A percentile compares a stretch with the other conserved stretches of the same genome.
phyloP scores from a whole-genome alignment of 352 stramenopile genomes.

The Globisporangium nodosum region DNA sequence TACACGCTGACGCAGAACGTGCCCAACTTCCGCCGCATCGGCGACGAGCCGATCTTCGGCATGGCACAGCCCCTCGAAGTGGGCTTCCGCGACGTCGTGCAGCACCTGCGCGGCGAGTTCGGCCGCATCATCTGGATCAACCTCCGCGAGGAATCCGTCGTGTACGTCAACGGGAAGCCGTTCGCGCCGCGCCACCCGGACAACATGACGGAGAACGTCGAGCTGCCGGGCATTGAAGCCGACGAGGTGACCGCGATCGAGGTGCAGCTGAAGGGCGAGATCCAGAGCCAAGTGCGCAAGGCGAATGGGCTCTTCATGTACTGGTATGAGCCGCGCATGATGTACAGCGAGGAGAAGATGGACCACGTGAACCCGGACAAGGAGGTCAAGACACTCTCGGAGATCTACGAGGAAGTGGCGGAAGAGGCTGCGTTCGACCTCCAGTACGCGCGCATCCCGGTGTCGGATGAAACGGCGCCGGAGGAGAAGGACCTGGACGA shows the following conservation, averaged over 20 bases:
- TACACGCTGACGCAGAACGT: constrained; percentile 63
- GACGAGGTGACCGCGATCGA: constrained; percentile 87
- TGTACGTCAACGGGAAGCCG: constrained; percentile 84
- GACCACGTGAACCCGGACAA: constrained; percentile 65
- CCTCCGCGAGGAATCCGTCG: constrained; percentile 85
- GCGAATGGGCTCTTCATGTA: constrained; percentile 82
- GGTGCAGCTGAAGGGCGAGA: constrained; percentile 76
- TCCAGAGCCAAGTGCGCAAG: constrained; percentile 67
- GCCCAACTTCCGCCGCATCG: constrained; percentile 84
- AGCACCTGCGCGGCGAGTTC: constrained; percentile 45
- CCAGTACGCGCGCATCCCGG: constrained; percentile 76
- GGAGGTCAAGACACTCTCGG: constrained; percentile 71
- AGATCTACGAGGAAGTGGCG: constrained; percentile 64
- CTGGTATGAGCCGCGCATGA: constrained; percentile 72
- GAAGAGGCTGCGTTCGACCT: constrained; percentile 51
- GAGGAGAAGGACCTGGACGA: constrained; percentile 89
- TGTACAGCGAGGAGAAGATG: constrained; percentile 80
- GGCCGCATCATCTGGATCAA: constrained; percentile 88
- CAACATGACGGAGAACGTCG: constrained; percentile 82
- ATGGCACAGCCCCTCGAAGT: constrained; percentile 72
- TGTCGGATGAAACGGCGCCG: constrained; percentile 87
- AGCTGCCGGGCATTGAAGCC: constrained; percentile 87
- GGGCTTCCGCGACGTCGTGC: constrained; percentile 64
- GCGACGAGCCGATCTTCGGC: constrained; percentile 79
- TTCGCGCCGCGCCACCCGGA: constrained; percentile 82